Base-by-base conservation (phyloP, 1,139 yeast genomes). In the Lodderomyces beijingensis region DNA sequence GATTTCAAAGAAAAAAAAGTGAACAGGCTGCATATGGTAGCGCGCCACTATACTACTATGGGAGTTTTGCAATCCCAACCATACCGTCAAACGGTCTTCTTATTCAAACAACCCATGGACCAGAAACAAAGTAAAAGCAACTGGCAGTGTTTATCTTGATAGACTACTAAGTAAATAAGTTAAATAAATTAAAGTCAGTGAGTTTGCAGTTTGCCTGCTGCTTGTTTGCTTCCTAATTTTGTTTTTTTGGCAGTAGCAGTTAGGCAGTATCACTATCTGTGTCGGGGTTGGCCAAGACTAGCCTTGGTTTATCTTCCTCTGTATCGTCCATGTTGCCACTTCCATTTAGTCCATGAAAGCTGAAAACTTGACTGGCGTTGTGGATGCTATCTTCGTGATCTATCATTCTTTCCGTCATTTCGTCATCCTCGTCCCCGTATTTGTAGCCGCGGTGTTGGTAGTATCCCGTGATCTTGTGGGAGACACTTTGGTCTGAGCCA, bases 211-310 rank as follows among this genome's bases (percentile, higher is more conserved):
- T n/a, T n/a, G n/a, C n/a, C n/a, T n/a, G n/a, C n/a, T n/a, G n/a
- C n/a, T n/a, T n/a, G n/a, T n/a, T n/a, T n/a, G n/a, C n/a, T n/a
- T n/a, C n/a, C n/a, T n/a, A n/a, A n/a, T n/a, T n/a, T n/a, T n/a
- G n/a, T n/a, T n/a, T n/a, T n/a, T n/a, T n/a, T n/a, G n/a, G n/a
- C n/a, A n/a, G n/a, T n/a, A n/a, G n/a, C n/a, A n/a, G n/a, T n/a
- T n/a, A n/a, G n/a, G n/a, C n/a, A n/a, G n/a, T n/a, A 25, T 33
- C 38, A 34, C 44, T 35, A 30, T 41, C 39, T 14, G 32, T 18
- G 37, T 83, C 93, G 0, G 93, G 93, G 42, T 83, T 83, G 23
- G 88, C 89, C 32, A 83, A 74, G 37, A 74, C 77, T 43, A 83
- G 63, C 31, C 71, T 64, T 47, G 69, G 62, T 33, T 59, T 46